A percentile compares a stretch with the other conserved stretches of the same genome.
phyloP scores from a whole-genome alignment of 2,329 filamentous ascomycete genomes.

The Pseudogymnoascus sp. region DNA sequence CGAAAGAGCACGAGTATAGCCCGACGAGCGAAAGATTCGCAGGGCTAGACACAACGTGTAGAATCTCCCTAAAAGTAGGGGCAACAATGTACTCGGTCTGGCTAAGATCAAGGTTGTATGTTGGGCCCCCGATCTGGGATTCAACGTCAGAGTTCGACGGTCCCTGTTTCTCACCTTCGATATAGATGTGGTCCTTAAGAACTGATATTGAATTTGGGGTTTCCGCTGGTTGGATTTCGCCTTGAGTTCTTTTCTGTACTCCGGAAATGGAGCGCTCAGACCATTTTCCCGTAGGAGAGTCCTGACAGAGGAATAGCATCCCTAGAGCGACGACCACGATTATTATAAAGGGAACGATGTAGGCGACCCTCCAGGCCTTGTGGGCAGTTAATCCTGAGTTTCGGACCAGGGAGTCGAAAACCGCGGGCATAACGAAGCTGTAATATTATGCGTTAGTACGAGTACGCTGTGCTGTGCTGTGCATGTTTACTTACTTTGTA shows the following conservation, averaged over 20 bases:
- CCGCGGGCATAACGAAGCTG: conserved; percentile 66
- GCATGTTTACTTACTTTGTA: conserved; percentile 36
- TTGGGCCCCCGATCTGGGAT: not conserved
- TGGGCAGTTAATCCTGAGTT: conserved; percentile 52
- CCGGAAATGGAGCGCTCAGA: conserved; percentile 50
- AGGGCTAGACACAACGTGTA: conserved; percentile 40
- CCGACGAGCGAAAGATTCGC: conserved; percentile 48
- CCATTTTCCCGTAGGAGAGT: conserved; percentile 80
- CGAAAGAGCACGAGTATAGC: conserved; percentile 57
- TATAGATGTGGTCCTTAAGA: conserved; percentile 28
- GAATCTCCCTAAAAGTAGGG: conserved; percentile 44
- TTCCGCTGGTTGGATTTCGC: conserved; percentile 31
- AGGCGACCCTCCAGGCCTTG: conserved; percentile 75
- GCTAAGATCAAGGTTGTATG: conserved; percentile 46
- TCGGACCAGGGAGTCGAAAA: conserved; percentile 67
- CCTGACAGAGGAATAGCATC: conserved; percentile 69
- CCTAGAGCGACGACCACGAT: conserved; percentile 56
- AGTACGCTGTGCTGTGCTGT: not conserved
- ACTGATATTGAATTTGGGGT: conserved; percentile 44
- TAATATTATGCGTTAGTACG: not conserved
- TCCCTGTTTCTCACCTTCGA: conserved; percentile 30
- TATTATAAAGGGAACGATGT: conserved; percentile 74
- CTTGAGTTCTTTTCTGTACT: conserved; percentile 22
- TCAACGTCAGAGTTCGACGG: conserved; percentile 12
- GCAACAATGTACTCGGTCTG: conserved; percentile 46